A percentile compares a stretch with the other conserved stretches of the same genome.
Conservation (phyloP, 139 green algal species). For the Monoraphidium neglectum region DNA sequence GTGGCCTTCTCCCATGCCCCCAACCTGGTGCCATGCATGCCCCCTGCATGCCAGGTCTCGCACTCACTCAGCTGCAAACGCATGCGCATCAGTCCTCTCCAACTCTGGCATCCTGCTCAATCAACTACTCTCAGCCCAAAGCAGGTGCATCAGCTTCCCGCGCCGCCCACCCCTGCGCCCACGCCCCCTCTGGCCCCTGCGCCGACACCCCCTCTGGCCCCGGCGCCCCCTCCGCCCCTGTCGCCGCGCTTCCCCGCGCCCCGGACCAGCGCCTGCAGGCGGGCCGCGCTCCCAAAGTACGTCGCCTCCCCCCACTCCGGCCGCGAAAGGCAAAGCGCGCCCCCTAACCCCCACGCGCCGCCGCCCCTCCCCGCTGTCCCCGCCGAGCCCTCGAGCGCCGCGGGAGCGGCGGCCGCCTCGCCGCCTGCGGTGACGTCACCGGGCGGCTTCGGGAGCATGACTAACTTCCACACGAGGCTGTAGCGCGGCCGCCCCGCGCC, state of each 20-base stretch:
- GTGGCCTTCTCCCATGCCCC: too few species aligned
- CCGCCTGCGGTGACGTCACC: not conserved
- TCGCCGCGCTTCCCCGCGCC: not conserved
- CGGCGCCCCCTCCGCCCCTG: too few species aligned
- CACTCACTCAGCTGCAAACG: too few species aligned
- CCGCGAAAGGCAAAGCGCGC: conserved; percentile 31
- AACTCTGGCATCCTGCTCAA: too few species aligned
- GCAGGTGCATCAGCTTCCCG: too few species aligned
- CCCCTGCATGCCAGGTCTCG: too few species aligned
- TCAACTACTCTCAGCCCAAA: too few species aligned
- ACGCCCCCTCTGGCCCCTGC: too few species aligned
- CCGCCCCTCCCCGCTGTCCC: conserved; percentile 2
- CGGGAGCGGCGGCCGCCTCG: not conserved
- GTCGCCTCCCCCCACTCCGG: conserved; percentile 54
- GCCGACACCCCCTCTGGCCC: too few species aligned
- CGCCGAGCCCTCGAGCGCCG: not conserved
- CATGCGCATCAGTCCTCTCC: too few species aligned
- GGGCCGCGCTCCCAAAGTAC: conserved; percentile 54
- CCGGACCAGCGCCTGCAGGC: conserved; percentile 22
- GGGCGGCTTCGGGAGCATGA: conserved; percentile 42
- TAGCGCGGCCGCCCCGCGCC: conserved; percentile 51
- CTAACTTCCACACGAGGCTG: conserved; percentile 76
- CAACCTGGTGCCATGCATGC: too few species aligned
- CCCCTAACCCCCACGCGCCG: not conserved
- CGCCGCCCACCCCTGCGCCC: too few species aligned